Percentiles rank a stretch among this genome's conserved stretches.
phyloP scores from a whole-genome alignment of 208 protist genomes.

The Borovskyia barvae region DNA sequence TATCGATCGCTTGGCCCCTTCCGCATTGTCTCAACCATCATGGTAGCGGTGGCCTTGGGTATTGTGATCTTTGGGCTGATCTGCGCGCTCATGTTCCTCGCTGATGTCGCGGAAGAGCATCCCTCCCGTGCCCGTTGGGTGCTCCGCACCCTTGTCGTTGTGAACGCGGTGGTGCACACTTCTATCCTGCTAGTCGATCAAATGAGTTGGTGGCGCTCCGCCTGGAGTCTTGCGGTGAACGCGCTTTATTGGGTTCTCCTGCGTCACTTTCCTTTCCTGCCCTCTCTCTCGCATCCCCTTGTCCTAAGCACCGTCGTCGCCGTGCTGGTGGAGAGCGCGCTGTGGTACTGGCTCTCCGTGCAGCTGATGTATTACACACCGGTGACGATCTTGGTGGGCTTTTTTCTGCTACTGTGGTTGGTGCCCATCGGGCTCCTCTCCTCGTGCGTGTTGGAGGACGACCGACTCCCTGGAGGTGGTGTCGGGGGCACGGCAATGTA shows the following conservation, averaged over 20 bases:
- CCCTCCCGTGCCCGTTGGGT: constrained; percentile 31
- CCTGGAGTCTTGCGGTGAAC: constrained; percentile 47
- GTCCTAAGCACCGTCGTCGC: constrained; percentile 21
- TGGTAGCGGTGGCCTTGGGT: constrained; percentile 31
- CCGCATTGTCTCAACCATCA: constrained; percentile 39
- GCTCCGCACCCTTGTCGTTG: constrained; percentile 31
- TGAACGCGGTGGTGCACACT: constrained; percentile 37
- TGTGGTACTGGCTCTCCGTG: constrained; percentile 49
- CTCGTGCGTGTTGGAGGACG: constrained; percentile 44
- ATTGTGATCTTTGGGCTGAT: constrained; percentile 35
- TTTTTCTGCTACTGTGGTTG: constrained; percentile 65
- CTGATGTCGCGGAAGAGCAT: constrained; percentile 58
- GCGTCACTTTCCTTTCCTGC: constrained; percentile 40
- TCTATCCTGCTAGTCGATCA: constrained; percentile 47
- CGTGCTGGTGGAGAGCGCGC: constrained; percentile 35
- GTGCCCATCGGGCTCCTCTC: constrained; percentile 50
- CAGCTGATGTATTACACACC: constrained; percentile 30
- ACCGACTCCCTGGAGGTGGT: constrained; percentile 38
- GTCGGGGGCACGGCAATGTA: not conserved
- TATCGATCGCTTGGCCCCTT: constrained; percentile 51
- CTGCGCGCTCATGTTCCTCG: constrained; percentile 35
- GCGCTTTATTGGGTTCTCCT: constrained; percentile 44
- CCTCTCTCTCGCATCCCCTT: constrained; percentile 23
- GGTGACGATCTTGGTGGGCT: constrained; percentile 20
- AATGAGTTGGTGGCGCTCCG: constrained; percentile 48